phyloP scores from a whole-genome alignment of 2,329 filamentous ascomycete genomes.

The Hysterium pulicare region DNA sequence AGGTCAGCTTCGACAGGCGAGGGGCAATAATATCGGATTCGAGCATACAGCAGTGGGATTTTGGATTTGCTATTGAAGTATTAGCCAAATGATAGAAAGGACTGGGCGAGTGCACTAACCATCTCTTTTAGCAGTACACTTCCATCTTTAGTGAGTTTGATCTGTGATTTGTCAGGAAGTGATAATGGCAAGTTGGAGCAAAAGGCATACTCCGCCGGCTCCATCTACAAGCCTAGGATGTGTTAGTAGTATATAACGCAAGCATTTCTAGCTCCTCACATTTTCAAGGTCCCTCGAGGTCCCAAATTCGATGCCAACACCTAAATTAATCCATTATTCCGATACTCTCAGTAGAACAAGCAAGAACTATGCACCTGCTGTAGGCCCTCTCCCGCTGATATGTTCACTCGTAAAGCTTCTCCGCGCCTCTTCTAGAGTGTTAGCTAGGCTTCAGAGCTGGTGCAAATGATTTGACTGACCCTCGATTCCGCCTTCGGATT shows the following conservation, averaged over 20 bases:
- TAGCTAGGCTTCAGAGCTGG: constrained; percentile 35
- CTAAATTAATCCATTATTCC: too few species aligned
- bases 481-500: constrained; percentile 99
- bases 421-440: constrained; percentile 71
- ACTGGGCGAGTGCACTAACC: constrained; percentile 37
- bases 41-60: constrained; percentile 82
- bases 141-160: constrained; percentile 98
- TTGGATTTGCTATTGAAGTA: constrained; percentile 72
- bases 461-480: constrained; percentile 53
- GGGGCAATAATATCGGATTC: too few species aligned
- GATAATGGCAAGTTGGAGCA: constrained; percentile 18
- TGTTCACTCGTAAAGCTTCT: constrained; percentile 96
- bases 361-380: constrained; percentile 41
- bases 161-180: constrained; percentile 56
- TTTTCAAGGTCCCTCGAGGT: constrained; percentile 92
- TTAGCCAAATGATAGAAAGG: constrained; percentile 25
- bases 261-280: constrained; percentile 65
- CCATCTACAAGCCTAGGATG: constrained; percentile 57
- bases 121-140: constrained; percentile 75
- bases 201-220: constrained; percentile 52
- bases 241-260: constrained; percentile 25
- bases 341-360: too few species aligned
- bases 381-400: constrained; percentile 85
- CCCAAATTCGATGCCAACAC: constrained; percentile 96
- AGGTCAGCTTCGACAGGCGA: constrained; percentile 14